Evolutionary conservation across 345 rosid genomes (phyloP).

Genomic region (Eucalyptus caleyi): DNA sequence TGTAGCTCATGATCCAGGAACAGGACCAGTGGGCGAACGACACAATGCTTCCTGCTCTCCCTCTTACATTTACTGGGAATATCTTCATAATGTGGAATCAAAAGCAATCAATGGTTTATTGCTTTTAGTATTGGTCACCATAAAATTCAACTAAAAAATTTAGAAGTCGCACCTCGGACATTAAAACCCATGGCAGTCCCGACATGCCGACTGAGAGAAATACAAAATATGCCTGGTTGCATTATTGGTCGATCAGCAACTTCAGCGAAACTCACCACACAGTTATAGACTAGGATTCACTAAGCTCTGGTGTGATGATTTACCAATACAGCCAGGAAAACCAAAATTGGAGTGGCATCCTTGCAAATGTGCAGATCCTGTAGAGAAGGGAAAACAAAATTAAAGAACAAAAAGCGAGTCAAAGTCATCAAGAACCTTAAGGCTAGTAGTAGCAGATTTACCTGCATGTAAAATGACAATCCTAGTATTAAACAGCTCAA

Average conservation of each 20-base stretch:
- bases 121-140: background rate
- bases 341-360: background rate
- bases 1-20: slow-evolving; percentile 83
- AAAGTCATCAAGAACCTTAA: background rate
- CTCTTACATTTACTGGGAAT: slow-evolving; percentile 69
- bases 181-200: background rate
- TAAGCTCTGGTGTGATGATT: background rate
- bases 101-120: background rate
- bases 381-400: background rate
- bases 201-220: background rate
- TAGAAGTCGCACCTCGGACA: slow-evolving; percentile 45
- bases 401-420: background rate
- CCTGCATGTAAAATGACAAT: background rate
- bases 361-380: background rate
- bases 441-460: background rate
- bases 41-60: slow-evolving; percentile 80
- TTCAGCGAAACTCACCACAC: background rate
- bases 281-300: background rate
- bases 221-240: slow-evolving; percentile 18
- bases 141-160: background rate
- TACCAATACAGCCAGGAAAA: background rate
- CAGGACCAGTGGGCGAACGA: slow-evolving; percentile 75
- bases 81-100: slow-evolving; percentile 17
- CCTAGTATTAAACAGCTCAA: background rate
- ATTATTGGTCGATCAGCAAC: background rate